Evolutionary conservation across 768 basidiomycete genomes (phyloP).

Genomic region (Pisolithus microcarpus): DNA sequence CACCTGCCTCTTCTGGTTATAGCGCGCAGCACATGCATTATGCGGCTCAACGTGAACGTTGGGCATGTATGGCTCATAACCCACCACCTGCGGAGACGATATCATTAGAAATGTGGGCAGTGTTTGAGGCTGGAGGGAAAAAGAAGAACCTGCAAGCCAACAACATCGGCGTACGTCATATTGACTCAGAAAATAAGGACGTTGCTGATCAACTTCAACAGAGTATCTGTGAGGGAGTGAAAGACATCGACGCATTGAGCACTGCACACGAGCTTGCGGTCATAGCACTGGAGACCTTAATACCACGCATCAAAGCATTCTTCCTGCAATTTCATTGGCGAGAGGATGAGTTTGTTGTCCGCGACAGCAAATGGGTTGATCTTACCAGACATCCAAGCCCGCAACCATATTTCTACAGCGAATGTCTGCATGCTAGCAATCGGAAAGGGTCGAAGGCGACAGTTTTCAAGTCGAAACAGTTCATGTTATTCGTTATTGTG

Average conservation of each 20-base stretch:
- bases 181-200: not conserved
- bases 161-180: slow-evolving; percentile 2
- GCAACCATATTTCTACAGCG: slow-evolving; percentile 3
- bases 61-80: not conserved
- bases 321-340: slow-evolving; percentile 1
- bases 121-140: not conserved
- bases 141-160: not conserved
- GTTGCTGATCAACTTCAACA: slow-evolving; percentile 1
- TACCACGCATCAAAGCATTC: not conserved
- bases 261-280: not conserved
- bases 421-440: not conserved
- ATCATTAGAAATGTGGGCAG: not conserved
- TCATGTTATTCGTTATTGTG: not conserved
- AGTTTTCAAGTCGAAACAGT: slow-evolving; percentile 4
- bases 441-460: not conserved
- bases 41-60: not conserved
- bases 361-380: slow-evolving; percentile 4
- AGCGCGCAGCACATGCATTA: slow-evolving; percentile 1
- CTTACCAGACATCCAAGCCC: not conserved
- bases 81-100: slow-evolving; percentile 3
- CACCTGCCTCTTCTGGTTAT: not conserved
- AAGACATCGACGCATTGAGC: slow-evolving; percentile 1
- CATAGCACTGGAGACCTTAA: not conserved
- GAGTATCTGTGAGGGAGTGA: slow-evolving; percentile 4
- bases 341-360: slow-evolving; percentile 3